Evolutionary conservation across 129 eudicot genomes (phyloP), one percentile per base, ranked within the genome.

Genomic region (Scalesia atractyloides): DNA sequence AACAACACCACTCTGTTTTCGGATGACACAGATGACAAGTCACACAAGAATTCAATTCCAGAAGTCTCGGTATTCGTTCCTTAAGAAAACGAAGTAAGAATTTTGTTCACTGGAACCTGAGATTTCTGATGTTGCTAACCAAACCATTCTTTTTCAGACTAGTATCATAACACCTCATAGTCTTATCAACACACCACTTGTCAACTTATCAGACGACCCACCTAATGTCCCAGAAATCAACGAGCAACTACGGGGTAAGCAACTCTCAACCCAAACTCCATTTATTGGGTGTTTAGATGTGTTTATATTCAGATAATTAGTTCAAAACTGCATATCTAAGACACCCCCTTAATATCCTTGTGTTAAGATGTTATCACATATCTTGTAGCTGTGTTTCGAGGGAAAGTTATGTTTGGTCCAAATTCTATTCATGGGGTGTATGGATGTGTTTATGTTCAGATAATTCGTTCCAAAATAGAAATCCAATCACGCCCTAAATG

Each of bases 21-120:
- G 26, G 99, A 95, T 76, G 99, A 95, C 80, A 90, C 97, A 4
- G 97, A 94, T 73, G 99, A 94, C 64, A 90, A 63, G 88, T 86
- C 97, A 58, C 81, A 84, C 43, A 94, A 81, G 77, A 81, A 64
- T 81, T 70, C 78, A 48, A 84, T 83, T 83, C 94, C 84, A 14
- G 99, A 86, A 18, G 73, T 64, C 34, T 79, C 84, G 51, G n/a
- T 78, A 44, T 75, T 91, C 43, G 33, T 73, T 41, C 89, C 82
- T 53, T 84, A 51, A 41, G 94, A 83, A 76, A 78, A 77, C 6
- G 92, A 86, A 86, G 99, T 94, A 52, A 84, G 83, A 81, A 56
- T 77, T 44, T 63, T 65, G 17, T 69, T 51, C 48, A 70, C 60
- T 37, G 36, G 47, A 63, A 77, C 7, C 1, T 5, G 24, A 63